Conservation (phyloP, 208 protist genomes). For the Sergeia podlipaevii region DNA sequence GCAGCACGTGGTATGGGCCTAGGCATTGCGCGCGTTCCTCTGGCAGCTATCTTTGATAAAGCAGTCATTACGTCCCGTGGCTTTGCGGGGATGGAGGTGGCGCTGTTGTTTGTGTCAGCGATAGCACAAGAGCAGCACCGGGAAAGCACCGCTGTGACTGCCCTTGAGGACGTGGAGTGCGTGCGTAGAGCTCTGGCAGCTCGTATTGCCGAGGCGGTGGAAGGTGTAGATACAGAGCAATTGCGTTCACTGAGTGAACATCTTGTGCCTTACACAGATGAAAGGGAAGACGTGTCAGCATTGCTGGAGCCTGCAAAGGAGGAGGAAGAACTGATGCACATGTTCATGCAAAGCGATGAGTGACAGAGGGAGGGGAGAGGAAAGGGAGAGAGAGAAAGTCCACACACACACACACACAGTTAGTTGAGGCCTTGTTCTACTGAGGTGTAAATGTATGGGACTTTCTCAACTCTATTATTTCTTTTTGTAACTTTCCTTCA, state of each 20-base stretch:
- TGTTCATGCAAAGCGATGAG: background rate
- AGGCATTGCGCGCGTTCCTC: slow-evolving; percentile 28
- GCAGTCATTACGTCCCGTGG: slow-evolving; percentile 15
- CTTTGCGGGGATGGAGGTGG: slow-evolving; percentile 40
- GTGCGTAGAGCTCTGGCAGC: background rate
- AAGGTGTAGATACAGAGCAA: too few relatives aligned
- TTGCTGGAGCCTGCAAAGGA: background rate
- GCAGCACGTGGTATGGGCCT: slow-evolving; percentile 26
- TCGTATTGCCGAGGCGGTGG: background rate
- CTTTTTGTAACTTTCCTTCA: background rate
- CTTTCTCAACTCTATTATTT: background rate
- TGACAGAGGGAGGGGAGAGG: background rate
- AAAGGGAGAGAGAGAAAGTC: background rate
- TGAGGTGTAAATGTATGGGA: background rate
- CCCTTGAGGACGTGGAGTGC: background rate
- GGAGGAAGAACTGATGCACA: slow-evolving; percentile 5
- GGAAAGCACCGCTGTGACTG: background rate
- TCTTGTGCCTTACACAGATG: background rate
- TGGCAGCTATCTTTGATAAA: slow-evolving; percentile 23
- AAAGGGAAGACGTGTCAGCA: background rate
- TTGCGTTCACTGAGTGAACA: background rate
- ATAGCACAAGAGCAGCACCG: background rate
- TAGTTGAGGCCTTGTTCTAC: background rate
- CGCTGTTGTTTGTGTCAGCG: slow-evolving; percentile 24
- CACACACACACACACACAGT: too few relatives aligned